These are phyloP conservation scores for Lyophyllum semitale DNA, from an alignment of 768 basidiomycete genomes.

Conservation along the genomic window DNA sequence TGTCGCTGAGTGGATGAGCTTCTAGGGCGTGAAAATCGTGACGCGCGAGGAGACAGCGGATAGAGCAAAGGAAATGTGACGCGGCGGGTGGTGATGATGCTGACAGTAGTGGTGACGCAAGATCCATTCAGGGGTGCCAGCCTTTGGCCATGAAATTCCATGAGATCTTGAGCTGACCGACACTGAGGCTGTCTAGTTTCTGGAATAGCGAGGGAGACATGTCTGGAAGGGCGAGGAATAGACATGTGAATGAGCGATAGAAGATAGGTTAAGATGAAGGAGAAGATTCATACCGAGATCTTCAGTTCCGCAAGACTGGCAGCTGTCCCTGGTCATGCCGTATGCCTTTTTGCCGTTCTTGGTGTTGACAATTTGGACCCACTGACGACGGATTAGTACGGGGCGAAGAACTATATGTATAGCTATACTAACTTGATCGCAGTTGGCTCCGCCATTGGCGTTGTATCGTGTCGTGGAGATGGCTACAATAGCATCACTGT, in stretches of 20 bases:
- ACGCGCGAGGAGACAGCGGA: not conserved
- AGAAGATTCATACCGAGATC: constrained; percentile 54
- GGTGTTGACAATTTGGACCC: constrained; percentile 61
- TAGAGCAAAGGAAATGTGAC: not conserved
- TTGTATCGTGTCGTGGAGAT: constrained; percentile 57
- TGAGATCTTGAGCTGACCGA: constrained; percentile 52
- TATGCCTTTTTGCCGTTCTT: constrained; percentile 50
- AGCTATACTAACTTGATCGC: constrained; percentile 52
- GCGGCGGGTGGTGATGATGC: not conserved
- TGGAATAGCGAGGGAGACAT: constrained; percentile 67
- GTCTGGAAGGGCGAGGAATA: constrained; percentile 40
- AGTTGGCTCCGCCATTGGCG: constrained; percentile 51
- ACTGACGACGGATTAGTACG: constrained; percentile 38
- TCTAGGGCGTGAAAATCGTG: constrained; percentile 9
- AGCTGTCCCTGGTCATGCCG: constrained; percentile 58
- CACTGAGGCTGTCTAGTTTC: constrained; percentile 44
- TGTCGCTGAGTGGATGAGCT: constrained; percentile 11
- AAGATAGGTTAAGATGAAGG: not conserved
- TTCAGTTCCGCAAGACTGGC: constrained; percentile 49
- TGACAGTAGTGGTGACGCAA: not conserved
- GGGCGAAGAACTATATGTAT: not conserved
- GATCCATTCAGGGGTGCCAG: constrained; percentile 40
- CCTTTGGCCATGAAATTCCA: constrained; percentile 62
- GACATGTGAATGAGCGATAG: not conserved
- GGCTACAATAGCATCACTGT: constrained; percentile 62